Conservation (phyloP, 768 basidiomycete genomes). For the Udeniomyces megalosporus region DNA sequence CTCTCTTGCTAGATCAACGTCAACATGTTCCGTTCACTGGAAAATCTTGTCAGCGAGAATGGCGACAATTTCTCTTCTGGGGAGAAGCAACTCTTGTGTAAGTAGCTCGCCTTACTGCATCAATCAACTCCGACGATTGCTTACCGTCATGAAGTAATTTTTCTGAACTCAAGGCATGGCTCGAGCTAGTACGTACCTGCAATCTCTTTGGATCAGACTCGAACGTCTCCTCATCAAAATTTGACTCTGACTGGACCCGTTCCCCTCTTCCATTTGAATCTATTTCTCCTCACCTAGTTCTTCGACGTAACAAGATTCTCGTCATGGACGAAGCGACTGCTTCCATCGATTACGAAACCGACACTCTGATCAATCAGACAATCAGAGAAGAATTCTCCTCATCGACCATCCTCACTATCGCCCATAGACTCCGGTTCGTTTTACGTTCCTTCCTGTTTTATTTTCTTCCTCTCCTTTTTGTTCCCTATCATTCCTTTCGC, state of each 20-base stretch:
- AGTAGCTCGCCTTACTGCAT: too few species aligned
- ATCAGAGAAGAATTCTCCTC: slow-evolving; percentile 16
- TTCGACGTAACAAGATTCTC: slow-evolving; percentile 58
- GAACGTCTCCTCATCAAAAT: not conserved
- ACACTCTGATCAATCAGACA: slow-evolving; percentile 19
- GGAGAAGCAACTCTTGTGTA: slow-evolving; percentile 62
- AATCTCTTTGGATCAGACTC: not conserved
- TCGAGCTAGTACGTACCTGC: slow-evolving; percentile 34
- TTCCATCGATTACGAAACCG: slow-evolving; percentile 19
- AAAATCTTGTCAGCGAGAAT: slow-evolving; percentile 60
- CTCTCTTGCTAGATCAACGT: slow-evolving; percentile 36
- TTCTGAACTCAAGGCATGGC: slow-evolving; percentile 41
- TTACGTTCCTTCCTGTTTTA: not conserved
- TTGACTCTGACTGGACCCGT: too few species aligned
- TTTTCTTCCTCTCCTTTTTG: too few species aligned
- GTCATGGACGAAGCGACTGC: slow-evolving; percentile 74
- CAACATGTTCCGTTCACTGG: slow-evolving; percentile 61
- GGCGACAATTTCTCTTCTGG: slow-evolving; percentile 66
- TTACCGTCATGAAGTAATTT: not conserved
- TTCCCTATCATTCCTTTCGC: not conserved
- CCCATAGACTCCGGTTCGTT: not conserved
- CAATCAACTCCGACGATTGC: not conserved
- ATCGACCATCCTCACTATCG: slow-evolving; percentile 10
- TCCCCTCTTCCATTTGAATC: too few species aligned
- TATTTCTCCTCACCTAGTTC: slow-evolving; percentile 30